Evolutionary conservation across 83 land plant species (phyloP).

Genomic region (Thuja plicata): DNA sequence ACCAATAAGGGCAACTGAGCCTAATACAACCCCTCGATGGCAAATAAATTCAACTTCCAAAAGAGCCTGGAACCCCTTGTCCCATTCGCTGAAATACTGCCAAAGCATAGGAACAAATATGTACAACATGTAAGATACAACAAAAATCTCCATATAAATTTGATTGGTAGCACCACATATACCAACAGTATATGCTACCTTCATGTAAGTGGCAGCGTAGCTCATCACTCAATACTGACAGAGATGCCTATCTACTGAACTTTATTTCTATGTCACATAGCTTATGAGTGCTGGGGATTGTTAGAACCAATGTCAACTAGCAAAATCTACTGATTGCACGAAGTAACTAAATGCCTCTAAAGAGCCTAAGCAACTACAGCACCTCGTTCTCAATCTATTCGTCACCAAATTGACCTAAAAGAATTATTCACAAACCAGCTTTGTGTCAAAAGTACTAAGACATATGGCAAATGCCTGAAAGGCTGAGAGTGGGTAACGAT

Average conservation of each 20-base stretch:
- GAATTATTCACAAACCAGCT: constrained; percentile 24
- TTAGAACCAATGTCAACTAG: constrained; percentile 2
- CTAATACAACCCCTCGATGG: not conserved
- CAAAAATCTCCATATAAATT: constrained; percentile 7
- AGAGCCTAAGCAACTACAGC: not conserved
- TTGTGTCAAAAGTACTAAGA: constrained; percentile 31
- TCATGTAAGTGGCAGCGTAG: not conserved
- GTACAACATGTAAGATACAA: constrained; percentile 5
- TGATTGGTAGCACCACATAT: constrained; percentile 5
- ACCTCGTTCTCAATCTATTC: not conserved
- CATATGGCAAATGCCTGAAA: constrained; percentile 36
- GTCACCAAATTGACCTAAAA: constrained; percentile 7
- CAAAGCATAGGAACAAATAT: not conserved
- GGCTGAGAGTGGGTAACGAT: constrained; percentile 30
- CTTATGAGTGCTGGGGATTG: not conserved
- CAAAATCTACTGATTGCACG: not conserved
- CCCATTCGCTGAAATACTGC: not conserved
- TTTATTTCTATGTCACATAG: constrained; percentile 2
- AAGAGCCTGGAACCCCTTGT: not conserved
- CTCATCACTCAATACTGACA: not conserved
- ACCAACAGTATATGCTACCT: constrained; percentile 4
- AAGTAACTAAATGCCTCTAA: not conserved
- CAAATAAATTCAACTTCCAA: not conserved
- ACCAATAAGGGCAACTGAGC: not conserved
- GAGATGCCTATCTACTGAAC: not conserved